Evolutionary conservation across 2,329 filamentous ascomycete species (phyloP).

Genomic region (Purpureocillium takamizusanense): DNA sequence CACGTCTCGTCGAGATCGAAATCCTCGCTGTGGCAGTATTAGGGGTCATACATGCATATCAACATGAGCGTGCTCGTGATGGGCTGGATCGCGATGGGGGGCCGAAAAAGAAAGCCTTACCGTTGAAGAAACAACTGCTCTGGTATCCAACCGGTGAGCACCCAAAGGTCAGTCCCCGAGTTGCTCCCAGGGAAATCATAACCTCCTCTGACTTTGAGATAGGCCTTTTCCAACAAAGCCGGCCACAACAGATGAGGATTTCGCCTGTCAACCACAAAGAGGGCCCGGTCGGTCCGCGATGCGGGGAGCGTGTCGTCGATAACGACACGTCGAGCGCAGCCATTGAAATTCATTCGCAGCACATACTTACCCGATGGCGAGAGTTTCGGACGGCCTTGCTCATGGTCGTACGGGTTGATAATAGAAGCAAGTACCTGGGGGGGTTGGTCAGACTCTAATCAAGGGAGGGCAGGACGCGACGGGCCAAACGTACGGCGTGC

Average conservation of each 20-base stretch:
- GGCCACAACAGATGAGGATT: slow-evolving; percentile 84
- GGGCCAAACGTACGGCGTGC: slow-evolving; percentile 44
- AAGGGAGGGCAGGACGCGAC: background rate
- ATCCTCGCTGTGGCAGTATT: slow-evolving; percentile 50
- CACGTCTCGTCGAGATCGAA: slow-evolving; percentile 69
- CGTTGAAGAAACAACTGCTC: slow-evolving; percentile 88
- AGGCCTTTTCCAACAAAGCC: slow-evolving; percentile 89
- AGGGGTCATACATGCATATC: too few species aligned
- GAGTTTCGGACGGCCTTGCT: slow-evolving; percentile 45
- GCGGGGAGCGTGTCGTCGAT: slow-evolving; percentile 84
- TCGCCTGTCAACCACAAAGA: slow-evolving; percentile 81
- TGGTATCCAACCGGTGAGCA: slow-evolving; percentile 91
- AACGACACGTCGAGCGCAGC: slow-evolving; percentile 75
- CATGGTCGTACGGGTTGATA: slow-evolving; percentile 65
- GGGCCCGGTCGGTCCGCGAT: slow-evolving; percentile 62
- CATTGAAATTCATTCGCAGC: slow-evolving; percentile 91
- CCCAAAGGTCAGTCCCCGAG: slow-evolving; percentile 88
- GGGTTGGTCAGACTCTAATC: too few species aligned
- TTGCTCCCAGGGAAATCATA: slow-evolving; percentile 98
- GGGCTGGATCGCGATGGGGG: too few species aligned
- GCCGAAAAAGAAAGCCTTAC: slow-evolving; percentile 21
- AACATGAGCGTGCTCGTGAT: too few species aligned
- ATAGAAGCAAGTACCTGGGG: slow-evolving; percentile 58
- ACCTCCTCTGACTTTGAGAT: slow-evolving; percentile 87
- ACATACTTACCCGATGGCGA: slow-evolving; percentile 85